A percentile compares a stretch with the other conserved stretches of the same genome.
phyloP scores from a whole-genome alignment of 139 green algal genomes.

The Asterochloris erici region DNA sequence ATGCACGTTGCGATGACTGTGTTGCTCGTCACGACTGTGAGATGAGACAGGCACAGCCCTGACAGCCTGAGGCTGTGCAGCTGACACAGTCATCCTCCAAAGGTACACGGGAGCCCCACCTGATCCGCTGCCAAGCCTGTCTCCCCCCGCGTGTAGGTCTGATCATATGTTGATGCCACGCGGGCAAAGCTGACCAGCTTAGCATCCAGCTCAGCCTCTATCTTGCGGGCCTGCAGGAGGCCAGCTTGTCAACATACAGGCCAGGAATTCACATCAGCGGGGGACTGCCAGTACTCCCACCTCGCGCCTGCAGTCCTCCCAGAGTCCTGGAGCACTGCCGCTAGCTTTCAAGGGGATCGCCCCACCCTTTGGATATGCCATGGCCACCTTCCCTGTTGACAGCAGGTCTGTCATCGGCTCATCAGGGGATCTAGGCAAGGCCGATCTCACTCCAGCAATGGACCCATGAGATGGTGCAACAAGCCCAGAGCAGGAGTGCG shows the following conservation, averaged over 20 bases:
- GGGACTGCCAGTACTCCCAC: background rate
- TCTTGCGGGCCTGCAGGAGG: slow-evolving; percentile 67
- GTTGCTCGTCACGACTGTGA: background rate
- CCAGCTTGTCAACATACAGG: background rate
- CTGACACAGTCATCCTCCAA: background rate
- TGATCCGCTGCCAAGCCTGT: slow-evolving; percentile 46
- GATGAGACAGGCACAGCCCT: background rate
- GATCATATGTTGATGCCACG: slow-evolving; percentile 73
- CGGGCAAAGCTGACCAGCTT: slow-evolving; percentile 88
- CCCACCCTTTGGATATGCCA: background rate
- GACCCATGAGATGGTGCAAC: too few relatives aligned
- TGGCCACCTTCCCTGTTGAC: too few relatives aligned
- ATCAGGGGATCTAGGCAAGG: too few relatives aligned
- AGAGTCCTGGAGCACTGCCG: background rate
- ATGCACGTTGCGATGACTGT: background rate
- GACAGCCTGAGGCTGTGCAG: background rate
- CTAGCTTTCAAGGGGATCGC: background rate
- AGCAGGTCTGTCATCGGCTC: too few relatives aligned
- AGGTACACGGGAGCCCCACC: slow-evolving; percentile 7
- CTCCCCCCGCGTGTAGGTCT: slow-evolving; percentile 45
- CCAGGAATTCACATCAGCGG: background rate
- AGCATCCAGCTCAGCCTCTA: slow-evolving; percentile 90
- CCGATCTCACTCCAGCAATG: too few relatives aligned
- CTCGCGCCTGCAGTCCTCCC: slow-evolving; percentile 3
- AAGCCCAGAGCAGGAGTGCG: too few relatives aligned